Base-by-base conservation (phyloP, 2,329 filamentous ascomycete species). In the Cladophialophora carrionii region DNA sequence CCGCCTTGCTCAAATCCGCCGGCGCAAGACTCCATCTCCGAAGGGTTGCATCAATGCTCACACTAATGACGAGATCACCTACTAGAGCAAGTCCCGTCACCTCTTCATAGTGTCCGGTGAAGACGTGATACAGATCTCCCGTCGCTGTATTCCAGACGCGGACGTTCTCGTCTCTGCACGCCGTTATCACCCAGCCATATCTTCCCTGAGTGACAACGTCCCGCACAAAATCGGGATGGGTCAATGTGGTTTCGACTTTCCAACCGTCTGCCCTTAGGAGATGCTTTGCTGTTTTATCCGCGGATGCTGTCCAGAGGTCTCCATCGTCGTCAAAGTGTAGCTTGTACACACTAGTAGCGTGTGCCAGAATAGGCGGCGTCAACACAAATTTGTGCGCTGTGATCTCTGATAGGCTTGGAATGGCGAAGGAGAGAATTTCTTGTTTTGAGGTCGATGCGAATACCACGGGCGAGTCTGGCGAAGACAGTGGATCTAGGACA, bases 271-370 rank as follows among this genome's bases (percentile, higher is more conserved):
- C 80, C 59, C 92, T 83, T 0, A 88, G 84, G 8, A 97, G 83
- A 71, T 91, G 93, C 76, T 94, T 95, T 1, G 88, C 88, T 0
- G 90, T 92, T 71, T 92, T 95, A 76, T 99, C 95, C 4, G 92
- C 92, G 66, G 92, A 96, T 5, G 93, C 90, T 7, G 94, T 97
- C 92, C 92, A 98, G 14, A 97, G 79, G 72, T 97, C 91, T 34
- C 85, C 87, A 54, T 87, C 85, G 4, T 78, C 77, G 69, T 92
- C 89, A 72, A 96, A 96, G 22, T 85, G 80, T 14, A 98, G 79
- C 69, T 85, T 88, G 78, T 96, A 96, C 9, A 99, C 87, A 70
- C 90, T 95, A 0, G 95, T 99, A 71, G 97, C 92, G 76, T 99
- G 95, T 68, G 89, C 89, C 54, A 89, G 78, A 57, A 97, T 88